A percentile compares a stretch with the other conserved stretches of the same genome.
Conservation (phyloP, 2,329 filamentous ascomycete species). For the Corynespora cassiicola region DNA sequence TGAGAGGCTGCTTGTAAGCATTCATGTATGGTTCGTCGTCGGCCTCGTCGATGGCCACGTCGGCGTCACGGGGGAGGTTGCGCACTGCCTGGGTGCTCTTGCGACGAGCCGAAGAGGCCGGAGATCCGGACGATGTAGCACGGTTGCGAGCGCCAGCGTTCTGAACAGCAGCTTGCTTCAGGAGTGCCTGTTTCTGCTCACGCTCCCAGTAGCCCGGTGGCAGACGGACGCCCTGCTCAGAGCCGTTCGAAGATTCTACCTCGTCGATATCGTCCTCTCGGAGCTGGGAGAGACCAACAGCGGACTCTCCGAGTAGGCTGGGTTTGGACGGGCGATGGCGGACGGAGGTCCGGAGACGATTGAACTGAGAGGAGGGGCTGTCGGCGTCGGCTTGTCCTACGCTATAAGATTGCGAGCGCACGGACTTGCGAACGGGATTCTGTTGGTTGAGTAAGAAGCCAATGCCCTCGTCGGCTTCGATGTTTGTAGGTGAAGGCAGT, state of each 20-base stretch:
- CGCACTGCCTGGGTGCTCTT: conserved; percentile 58
- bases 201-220: conserved; percentile 40
- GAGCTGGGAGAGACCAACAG: conserved; percentile 35
- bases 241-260: conserved; percentile 67
- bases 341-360: conserved; percentile 57
- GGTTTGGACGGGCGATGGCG: conserved; percentile 83
- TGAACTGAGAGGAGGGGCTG: conserved; percentile 53
- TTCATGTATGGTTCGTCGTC: conserved; percentile 67
- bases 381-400: conserved; percentile 81
- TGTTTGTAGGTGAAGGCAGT: conserved; percentile 31
- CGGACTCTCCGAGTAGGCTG: conserved; percentile 72
- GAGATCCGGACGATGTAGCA: conserved; percentile 35
- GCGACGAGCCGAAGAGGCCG: conserved; percentile 29
- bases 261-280: conserved; percentile 62
- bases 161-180: conserved; percentile 46
- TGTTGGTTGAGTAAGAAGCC: conserved; percentile 39
- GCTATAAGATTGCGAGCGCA: conserved; percentile 95
- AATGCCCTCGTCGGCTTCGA: conserved; percentile 58
- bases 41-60: conserved; percentile 75
- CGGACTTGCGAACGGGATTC: conserved; percentile 89
- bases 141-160: conserved; percentile 42
- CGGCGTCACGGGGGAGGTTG: conserved; percentile 69
- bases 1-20: conserved; percentile 34
- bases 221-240: conserved; percentile 56
- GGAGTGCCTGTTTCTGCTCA: conserved; percentile 36